phyloP scores from a whole-genome alignment of 2,329 filamentous ascomycete species.

The Fusarium sp. region DNA sequence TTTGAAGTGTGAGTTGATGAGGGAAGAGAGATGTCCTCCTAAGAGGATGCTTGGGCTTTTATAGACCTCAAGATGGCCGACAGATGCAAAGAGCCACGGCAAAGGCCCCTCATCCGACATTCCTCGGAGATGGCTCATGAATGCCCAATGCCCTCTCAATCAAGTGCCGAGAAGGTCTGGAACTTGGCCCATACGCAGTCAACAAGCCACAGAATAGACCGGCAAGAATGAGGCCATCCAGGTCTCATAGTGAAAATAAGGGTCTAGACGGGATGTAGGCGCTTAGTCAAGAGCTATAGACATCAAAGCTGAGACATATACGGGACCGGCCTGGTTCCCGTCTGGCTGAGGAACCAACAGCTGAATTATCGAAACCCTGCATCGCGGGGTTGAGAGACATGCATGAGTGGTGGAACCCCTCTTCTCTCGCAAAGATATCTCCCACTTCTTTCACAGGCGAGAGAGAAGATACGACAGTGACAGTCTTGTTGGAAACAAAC shows the following conservation, averaged over 20 bases:
- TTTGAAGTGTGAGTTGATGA: background rate
- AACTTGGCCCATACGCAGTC: background rate
- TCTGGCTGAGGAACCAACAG: background rate
- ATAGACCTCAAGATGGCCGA: background rate
- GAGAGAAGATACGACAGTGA: background rate
- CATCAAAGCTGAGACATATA: background rate
- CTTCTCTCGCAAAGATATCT: background rate
- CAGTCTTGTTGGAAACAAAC: background rate
- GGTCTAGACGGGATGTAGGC: background rate
- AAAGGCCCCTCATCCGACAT: background rate
- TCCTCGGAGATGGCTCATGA: background rate
- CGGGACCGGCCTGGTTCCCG: background rate
- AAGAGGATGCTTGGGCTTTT: background rate
- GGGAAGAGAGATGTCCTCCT: background rate
- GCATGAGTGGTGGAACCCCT: background rate
- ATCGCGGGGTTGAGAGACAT: background rate
- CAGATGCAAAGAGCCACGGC: background rate
- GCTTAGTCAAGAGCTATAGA: background rate
- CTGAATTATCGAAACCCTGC: background rate
- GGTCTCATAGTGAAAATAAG: background rate
- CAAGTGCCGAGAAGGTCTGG: background rate
- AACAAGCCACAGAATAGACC: background rate
- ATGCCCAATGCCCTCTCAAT: background rate
- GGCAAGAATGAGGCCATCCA: background rate
- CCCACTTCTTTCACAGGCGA: background rate